These are phyloP conservation scores for Volvox carteri DNA, from an alignment of 163 green algal genomes.

Conservation along the genomic window DNA sequence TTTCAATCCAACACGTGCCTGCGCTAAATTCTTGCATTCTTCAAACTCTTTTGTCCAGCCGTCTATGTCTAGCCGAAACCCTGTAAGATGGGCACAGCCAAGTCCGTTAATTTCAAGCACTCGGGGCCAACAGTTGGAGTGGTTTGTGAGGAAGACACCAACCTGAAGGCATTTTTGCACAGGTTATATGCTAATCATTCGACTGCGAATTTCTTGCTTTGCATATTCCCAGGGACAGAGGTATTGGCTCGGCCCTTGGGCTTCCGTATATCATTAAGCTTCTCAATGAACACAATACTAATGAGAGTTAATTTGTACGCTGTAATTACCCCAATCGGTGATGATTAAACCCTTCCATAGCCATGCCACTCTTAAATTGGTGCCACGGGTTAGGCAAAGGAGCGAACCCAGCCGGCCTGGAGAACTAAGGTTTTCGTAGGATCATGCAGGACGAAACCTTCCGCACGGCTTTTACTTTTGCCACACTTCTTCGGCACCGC, in stretches of 20 bases:
- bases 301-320: background rate
- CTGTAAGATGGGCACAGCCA: conserved; percentile 26
- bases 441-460: conserved; percentile 42
- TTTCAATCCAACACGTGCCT: background rate
- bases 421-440: background rate
- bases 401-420: background rate
- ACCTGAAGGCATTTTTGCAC: conserved; percentile 14
- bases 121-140: background rate
- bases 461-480: conserved; percentile 52
- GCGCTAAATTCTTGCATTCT: conserved; percentile 78
- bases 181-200: background rate
- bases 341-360: background rate
- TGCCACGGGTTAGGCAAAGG: background rate
- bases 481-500: conserved; percentile 18
- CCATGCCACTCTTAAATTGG: background rate
- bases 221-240: no score
- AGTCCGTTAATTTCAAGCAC: background rate
- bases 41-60: conserved; percentile 86
- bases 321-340: background rate
- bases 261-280: conserved; percentile 2
- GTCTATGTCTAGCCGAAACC: conserved; percentile 74
- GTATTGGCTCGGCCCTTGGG: background rate
- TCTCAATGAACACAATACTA: background rate
- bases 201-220: no score
- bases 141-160: background rate